A percentile compares a stretch with the other conserved stretches of the same genome.
These are phyloP conservation scores for Zymoseptoria pseudotritici DNA, from an alignment of 2,329 filamentous ascomycete genomes.

Conservation along the genomic window DNA sequence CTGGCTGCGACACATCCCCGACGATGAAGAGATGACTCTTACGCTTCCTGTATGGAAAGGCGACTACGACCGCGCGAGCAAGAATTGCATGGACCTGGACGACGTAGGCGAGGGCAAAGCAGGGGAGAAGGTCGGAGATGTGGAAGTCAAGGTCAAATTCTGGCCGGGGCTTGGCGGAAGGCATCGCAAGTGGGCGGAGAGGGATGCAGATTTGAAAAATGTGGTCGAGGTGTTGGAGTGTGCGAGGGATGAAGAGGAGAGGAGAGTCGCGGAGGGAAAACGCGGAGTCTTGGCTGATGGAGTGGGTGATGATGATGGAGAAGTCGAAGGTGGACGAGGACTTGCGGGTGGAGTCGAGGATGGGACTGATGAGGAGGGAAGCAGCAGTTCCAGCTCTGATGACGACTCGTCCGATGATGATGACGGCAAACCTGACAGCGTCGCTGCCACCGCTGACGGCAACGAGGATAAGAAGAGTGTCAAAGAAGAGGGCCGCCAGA, in stretches of 20 bases:
- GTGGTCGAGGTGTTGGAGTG: slow-evolving; percentile 60
- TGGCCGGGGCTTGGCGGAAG: slow-evolving; percentile 55
- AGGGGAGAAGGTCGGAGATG: slow-evolving; percentile 51
- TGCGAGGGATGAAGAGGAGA: slow-evolving; percentile 49
- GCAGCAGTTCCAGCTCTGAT: slow-evolving; percentile 9
- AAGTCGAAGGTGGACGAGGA: not conserved
- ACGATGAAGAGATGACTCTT: slow-evolving; percentile 57
- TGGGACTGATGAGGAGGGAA: slow-evolving; percentile 10
- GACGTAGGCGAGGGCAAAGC: slow-evolving; percentile 31
- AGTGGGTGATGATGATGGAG: slow-evolving; percentile 6
- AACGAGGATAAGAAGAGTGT: slow-evolving; percentile 18
- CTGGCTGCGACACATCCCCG: slow-evolving; percentile 62
- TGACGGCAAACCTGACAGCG: not conserved
- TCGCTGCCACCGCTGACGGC: slow-evolving; percentile 1
- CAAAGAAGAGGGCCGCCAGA: slow-evolving; percentile 26
- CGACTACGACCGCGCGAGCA: slow-evolving; percentile 51
- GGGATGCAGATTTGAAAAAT: slow-evolving; percentile 48
- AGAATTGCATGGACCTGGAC: slow-evolving; percentile 32
- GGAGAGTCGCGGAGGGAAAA: slow-evolving; percentile 25
- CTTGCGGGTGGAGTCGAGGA: slow-evolving; percentile 5
- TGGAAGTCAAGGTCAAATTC: slow-evolving; percentile 51
- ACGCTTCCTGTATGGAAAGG: slow-evolving; percentile 60
- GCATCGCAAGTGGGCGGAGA: slow-evolving; percentile 50
- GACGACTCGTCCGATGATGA: slow-evolving; percentile 13
- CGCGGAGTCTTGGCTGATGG: slow-evolving; percentile 9